A percentile compares a stretch with the other conserved stretches of the same genome.
These are phyloP conservation scores for Penicillium soppii DNA, from an alignment of 495 filamentous ascomycete genomes.

Conservation along the genomic window DNA sequence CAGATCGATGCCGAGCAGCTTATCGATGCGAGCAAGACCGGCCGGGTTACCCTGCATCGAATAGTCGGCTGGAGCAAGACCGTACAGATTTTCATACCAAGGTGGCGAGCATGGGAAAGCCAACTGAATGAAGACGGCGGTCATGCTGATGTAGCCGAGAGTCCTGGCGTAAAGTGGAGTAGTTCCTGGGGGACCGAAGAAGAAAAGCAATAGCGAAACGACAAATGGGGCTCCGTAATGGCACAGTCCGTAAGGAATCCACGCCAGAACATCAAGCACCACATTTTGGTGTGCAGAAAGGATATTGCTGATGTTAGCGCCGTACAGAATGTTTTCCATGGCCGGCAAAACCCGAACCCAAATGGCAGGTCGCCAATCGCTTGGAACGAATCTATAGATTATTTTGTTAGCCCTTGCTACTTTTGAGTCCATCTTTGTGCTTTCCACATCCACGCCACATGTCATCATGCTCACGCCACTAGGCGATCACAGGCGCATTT, in stretches of 20 bases:
- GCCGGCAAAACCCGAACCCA: constrained; percentile 93
- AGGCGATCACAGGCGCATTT: not conserved
- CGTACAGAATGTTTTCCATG: constrained; percentile 96
- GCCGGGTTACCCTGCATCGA: constrained; percentile 84
- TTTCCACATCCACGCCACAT: not conserved
- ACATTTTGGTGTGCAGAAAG: constrained; percentile 82
- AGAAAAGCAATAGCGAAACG: constrained; percentile 72
- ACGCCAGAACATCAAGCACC: constrained; percentile 81
- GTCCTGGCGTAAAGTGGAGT: constrained; percentile 78
- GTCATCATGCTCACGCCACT: not conserved
- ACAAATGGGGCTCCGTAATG: constrained; percentile 84
- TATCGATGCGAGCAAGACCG: constrained; percentile 83
- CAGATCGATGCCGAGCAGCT: constrained; percentile 82
- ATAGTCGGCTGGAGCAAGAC: constrained; percentile 87
- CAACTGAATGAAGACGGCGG: constrained; percentile 81
- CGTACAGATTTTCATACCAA: constrained; percentile 92
- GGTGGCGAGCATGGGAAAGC: constrained; percentile 90
- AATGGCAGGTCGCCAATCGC: constrained; percentile 82
- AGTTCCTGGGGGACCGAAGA: constrained; percentile 84
- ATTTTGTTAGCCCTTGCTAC: constrained; percentile 16
- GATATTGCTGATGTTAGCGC: constrained; percentile 93
- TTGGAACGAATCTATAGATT: constrained; percentile 74
- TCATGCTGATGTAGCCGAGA: constrained; percentile 90
- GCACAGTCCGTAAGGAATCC: constrained; percentile 87
- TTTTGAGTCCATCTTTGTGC: too few species aligned